Evolutionary conservation across 495 filamentous ascomycete species (phyloP), one percentile per base, ranked within the genome.

Genomic region (Antarctomyces pellizariae): DNA sequence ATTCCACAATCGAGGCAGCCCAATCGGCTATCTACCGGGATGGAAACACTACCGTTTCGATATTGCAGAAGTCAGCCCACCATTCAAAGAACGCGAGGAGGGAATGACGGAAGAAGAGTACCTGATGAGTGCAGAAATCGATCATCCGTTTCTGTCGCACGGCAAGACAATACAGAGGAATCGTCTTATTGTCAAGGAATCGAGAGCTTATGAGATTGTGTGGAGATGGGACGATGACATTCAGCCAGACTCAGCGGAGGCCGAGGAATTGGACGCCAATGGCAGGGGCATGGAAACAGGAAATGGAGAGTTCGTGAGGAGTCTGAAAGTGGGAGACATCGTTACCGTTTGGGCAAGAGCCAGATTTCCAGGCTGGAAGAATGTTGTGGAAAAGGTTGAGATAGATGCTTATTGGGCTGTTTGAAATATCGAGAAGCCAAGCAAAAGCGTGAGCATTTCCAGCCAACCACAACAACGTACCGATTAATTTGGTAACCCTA

Each of bases 331-430:
- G 10, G 73, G 72, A 0, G 71, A 80, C 45, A 52, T 64, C 8
- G 49, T 78, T 19, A 64, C 64, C 2, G 38, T 80, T 11, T 74
- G 70, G 67, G 69, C 48, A 3, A 57, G 62, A 29, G 57, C 68
- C 0, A 52, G 67, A 27, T 80, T 71, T 37, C 50, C 49, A 0
- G 61, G 52, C 0, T 78, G 74, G 74, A 16, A 16, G 1, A 77
- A 77, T 30, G 29, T 53, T 28, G 50, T 76, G 5, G 36, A 66
- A 17, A 45, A 48, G 7, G 53, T 65, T n/a, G 46, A 54, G 32
- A 53, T 75, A 21, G 52, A 63, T 25, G 55, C 75, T 11, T 72
- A 62, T 34, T 75, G 64, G 65, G 64, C 64, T 8, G 41, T 71
- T 18, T 76, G 37, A 53, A 18, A n/a, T n/a, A n/a, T n/a, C n/a